Evolutionary conservation across 2,329 filamentous ascomycete species (phyloP), one percentile per base, ranked within the genome.

Genomic region (Diaporthe velutina): DNA sequence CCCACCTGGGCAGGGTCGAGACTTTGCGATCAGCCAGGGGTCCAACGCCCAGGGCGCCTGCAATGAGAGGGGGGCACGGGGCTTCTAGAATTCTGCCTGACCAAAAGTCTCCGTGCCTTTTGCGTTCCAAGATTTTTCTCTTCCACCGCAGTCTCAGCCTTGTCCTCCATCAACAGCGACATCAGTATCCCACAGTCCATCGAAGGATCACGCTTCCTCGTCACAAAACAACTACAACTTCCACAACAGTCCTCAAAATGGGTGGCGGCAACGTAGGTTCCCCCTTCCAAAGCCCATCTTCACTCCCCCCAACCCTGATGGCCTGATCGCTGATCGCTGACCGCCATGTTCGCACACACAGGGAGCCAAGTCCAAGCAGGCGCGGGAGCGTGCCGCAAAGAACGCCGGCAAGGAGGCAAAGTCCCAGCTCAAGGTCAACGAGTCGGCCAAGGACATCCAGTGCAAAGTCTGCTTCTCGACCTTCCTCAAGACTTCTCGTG

Each of bases 401-500:
- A 89, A 93, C 77, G 83, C 82, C 77, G 90, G 88, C 81, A 85
- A 83, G 70, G 84, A 83, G 72, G 88, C 90, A 77, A 93, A 91
- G 85, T 94, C 92, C 77, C 92, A 94, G 84, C 87, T 92, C 81
- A 94, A 94, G 85, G 84, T 86, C 78, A 95, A 95, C 86, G 88
- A 90, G 79, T 88, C 92, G 79, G 93, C 94, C 75, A 93, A 92
- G 87, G 92, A 90, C 81, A 94, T 95, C 84, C 92, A 94, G 84
- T 96, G 94, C 89, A 86, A 90, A 78, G 87, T 91, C 80, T 96
- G 94, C 93, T 93, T 92, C 85, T 90, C 93, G 79, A 94, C 93
- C 40, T 95, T 96, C 86, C 89, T 95, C 79, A 93, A 93, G 87
- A 96, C 94, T 48, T 93, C 92, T 76, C 93, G 93, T 81, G 91